Conservation (phyloP, 192 early-diverging fungal genomes). For the Linnemannia hyalina region DNA sequence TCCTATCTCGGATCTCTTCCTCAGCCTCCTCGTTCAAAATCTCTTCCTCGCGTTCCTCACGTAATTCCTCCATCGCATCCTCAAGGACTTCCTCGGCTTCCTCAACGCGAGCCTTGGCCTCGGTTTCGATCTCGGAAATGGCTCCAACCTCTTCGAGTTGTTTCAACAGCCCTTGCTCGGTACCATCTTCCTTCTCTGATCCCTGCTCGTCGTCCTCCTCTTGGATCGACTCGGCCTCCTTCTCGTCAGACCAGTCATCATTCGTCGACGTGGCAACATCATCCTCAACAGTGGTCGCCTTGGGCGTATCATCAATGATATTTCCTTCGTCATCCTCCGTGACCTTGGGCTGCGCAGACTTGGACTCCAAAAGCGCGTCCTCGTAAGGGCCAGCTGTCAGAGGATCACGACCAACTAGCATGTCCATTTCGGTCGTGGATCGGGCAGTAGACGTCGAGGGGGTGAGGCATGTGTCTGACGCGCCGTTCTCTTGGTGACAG, state of each 20-base stretch:
- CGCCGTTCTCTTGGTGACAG: neutral
- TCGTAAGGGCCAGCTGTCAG: neutral
- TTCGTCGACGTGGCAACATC: neutral
- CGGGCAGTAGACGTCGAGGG: neutral
- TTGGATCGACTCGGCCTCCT: slow-evolving; percentile 23
- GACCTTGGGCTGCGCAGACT: neutral
- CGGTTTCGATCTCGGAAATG: neutral
- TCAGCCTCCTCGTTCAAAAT: neutral
- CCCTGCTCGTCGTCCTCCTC: slow-evolving; percentile 43
- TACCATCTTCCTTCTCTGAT: slow-evolving; percentile 5
- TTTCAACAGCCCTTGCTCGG: neutral
- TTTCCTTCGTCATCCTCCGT: neutral
- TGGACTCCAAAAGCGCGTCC: neutral
- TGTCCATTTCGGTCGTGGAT: neutral
- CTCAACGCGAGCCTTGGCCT: slow-evolving; percentile 12
- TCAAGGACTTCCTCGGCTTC: neutral
- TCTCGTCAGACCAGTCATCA: neutral
- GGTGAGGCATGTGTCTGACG: neutral
- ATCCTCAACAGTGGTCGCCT: neutral
- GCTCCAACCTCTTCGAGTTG: neutral
- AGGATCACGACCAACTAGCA: neutral
- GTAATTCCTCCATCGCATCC: neutral
- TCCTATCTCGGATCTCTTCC: neutral
- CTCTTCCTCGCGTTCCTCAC: slow-evolving; percentile 13
- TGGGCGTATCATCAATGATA: neutral